These are phyloP conservation scores for Aspergillus candidus DNA, from an alignment of 2,329 filamentous ascomycete species.

Conservation along the genomic window DNA sequence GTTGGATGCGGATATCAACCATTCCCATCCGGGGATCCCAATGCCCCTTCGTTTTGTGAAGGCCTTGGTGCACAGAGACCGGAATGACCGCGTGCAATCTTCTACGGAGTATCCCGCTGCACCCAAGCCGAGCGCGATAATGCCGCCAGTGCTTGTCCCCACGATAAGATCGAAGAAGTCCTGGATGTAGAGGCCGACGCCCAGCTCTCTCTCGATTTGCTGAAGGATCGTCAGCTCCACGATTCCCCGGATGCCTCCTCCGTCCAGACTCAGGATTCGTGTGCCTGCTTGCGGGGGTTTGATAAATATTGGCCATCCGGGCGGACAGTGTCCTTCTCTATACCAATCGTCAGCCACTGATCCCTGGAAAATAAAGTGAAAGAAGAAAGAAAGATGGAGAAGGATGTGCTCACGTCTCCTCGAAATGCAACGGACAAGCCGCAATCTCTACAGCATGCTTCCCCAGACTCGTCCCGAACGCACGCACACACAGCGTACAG, in stretches of 20 bases:
- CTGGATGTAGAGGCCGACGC: background rate
- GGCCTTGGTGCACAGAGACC: background rate
- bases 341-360: background rate
- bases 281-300: background rate
- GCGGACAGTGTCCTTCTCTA: conserved; percentile 1
- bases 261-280: background rate
- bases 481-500: background rate
- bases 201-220: background rate
- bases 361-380: no score
- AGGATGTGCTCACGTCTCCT: background rate
- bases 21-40: background rate
- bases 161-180: conserved; percentile 2
- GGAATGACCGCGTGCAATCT: background rate
- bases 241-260: background rate
- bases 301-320: background rate
- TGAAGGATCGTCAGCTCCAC: background rate
- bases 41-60: background rate
- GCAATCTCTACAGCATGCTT: background rate
- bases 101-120: background rate
- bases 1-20: background rate
- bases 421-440: background rate
- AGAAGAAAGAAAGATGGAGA: background rate
- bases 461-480: background rate
- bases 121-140: background rate
- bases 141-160: background rate